These are phyloP conservation scores for Ogataea corticis DNA, from an alignment of 805 yeast species.

Conservation along the genomic window DNA sequence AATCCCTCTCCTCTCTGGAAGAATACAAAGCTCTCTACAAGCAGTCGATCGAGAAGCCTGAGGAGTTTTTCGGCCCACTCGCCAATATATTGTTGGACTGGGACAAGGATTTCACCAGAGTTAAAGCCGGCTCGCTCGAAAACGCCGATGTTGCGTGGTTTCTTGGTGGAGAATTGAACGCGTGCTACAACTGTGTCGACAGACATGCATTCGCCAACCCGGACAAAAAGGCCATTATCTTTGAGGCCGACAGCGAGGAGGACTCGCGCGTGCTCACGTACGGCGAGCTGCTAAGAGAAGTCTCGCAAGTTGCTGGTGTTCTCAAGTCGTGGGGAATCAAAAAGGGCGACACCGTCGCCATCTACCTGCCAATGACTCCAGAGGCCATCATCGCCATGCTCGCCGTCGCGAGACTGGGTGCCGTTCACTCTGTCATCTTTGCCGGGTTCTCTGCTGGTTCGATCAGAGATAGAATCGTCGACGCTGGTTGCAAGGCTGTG, in stretches of 20 bases:
- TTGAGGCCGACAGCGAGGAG: constrained; percentile 89
- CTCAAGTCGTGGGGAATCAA: constrained; percentile 81
- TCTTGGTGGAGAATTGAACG: constrained; percentile 88
- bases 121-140: constrained; percentile 60
- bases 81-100: constrained; percentile 76
- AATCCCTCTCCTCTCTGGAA: constrained; percentile 59
- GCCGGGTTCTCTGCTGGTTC: constrained; percentile 97
- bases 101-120: constrained; percentile 75
- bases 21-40: constrained; percentile 71
- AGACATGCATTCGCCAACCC: constrained; percentile 91
- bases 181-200: constrained; percentile 91
- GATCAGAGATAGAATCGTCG: constrained; percentile 83
- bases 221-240: constrained; percentile 78
- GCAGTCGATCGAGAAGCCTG: constrained; percentile 79
- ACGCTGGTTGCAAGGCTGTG: constrained; percentile 81
- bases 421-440: constrained; percentile 92
- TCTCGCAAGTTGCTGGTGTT: constrained; percentile 83
- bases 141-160: constrained; percentile 93
- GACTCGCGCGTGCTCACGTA: constrained; percentile 76
- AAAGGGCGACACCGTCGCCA: constrained; percentile 96
- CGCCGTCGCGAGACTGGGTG: constrained; percentile 93
- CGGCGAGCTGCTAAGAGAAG: constrained; percentile 82
- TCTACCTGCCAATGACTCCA: constrained; percentile 96
- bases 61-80: constrained; percentile 71
- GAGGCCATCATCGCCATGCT: constrained; percentile 93